Conservation (phyloP, 1,139 yeast genomes). For the Suhomyces kunorum region DNA sequence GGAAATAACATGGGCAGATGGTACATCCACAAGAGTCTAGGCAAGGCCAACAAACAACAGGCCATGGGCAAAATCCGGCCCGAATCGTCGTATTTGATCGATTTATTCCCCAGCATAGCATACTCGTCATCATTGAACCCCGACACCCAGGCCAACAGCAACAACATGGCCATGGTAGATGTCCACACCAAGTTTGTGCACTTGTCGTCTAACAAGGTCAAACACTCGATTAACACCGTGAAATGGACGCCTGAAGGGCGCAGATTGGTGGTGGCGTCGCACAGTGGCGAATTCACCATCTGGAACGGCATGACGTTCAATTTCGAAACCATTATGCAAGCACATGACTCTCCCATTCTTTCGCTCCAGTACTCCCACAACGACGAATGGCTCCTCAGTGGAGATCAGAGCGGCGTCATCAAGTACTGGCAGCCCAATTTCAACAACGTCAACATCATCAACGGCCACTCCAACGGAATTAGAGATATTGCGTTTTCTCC, state of each 20-base stretch:
- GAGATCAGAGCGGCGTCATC: slow-evolving; percentile 88
- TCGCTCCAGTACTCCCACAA: slow-evolving; percentile 81
- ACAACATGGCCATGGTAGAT: slow-evolving; percentile 54
- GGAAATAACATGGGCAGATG: slow-evolving; percentile 81
- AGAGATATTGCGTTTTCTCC: slow-evolving; percentile 90
- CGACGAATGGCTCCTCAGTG: slow-evolving; percentile 92
- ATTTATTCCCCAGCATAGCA: slow-evolving; percentile 71
- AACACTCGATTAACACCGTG: slow-evolving; percentile 87
- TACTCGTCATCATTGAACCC: slow-evolving; percentile 37
- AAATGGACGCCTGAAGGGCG: slow-evolving; percentile 98
- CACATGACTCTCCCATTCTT: slow-evolving; percentile 89
- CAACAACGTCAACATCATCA: slow-evolving; percentile 86
- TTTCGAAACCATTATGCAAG: slow-evolving; percentile 97
- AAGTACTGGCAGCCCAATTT: slow-evolving; percentile 98
- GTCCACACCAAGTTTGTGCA: slow-evolving; percentile 84
- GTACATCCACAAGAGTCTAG: slow-evolving; percentile 60
- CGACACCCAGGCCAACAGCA: slow-evolving; percentile 30
- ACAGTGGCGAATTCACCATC: slow-evolving; percentile 92
- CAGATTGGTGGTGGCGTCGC: slow-evolving; percentile 83
- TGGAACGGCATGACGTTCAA: slow-evolving; percentile 97
- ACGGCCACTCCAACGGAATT: slow-evolving; percentile 79
- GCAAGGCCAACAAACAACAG: slow-evolving; percentile 41
- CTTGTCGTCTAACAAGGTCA: slow-evolving; percentile 85
- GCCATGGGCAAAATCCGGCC: slow-evolving; percentile 68
- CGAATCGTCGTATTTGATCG: slow-evolving; percentile 71